Evolutionary conservation across 2,329 filamentous ascomycete species (phyloP), one percentile per base, ranked within the genome.

Genomic region (Aspergillus luchuensis): DNA sequence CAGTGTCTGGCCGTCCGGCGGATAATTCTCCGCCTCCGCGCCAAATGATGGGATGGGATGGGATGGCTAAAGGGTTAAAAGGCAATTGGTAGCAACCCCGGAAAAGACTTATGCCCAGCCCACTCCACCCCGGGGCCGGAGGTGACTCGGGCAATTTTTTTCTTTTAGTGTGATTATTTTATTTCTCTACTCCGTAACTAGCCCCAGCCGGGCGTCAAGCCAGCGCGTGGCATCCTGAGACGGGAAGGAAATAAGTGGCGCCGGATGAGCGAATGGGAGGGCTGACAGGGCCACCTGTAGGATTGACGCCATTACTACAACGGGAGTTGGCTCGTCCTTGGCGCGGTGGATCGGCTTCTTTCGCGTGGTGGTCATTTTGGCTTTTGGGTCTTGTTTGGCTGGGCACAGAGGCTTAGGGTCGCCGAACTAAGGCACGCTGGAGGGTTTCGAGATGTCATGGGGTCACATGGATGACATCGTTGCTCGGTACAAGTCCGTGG

Each of bases 31-130:
- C 47, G 47, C 21, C 10, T 45, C 19, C 41, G 41, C 17, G 5
- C 41, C 10, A 36, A 11, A 36, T 36, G 33, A 33, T 33, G 30
- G 30, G 11, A 15, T 33, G 30, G 30, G 11, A 15, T 36, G 11
- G 10, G 33, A 23, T 45, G 47, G 47, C 8, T 30, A 28, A 28
- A 30, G 47, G 47, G 28, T 50, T 21, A 50, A 50, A n/a, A 50
- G 33, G 33, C 11, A 36, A 36, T 36, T 11, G 11, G 33, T 13
- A 13, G 33, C 39, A 33, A 45, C 53, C 53, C 41, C 53, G 53
- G 53, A 56, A 56, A 56, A 56, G 53, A 56, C 25, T 56, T 56
- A 45, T 56, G 53, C 53, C 53, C 53, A 56, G 13, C 19, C 41
- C 8, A 33, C n/a, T 47, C 53, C 53, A 43, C 39, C 28, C 39